These are phyloP conservation scores for Trametes coccinea DNA, from an alignment of 768 basidiomycete genomes.

Conservation along the genomic window DNA sequence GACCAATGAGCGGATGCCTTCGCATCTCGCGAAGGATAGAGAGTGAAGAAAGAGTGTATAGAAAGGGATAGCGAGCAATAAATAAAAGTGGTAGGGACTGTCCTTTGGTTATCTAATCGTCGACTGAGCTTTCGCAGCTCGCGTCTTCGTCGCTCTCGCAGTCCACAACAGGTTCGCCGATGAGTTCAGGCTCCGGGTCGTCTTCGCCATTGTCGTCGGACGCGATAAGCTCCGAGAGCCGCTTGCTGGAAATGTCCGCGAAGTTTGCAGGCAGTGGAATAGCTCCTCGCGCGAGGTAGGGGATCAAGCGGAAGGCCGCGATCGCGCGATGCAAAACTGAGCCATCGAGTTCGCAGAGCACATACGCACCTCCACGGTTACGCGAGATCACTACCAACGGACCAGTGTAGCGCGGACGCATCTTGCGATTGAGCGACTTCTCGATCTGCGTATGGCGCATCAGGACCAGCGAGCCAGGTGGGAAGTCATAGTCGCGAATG, in stretches of 20 bases:
- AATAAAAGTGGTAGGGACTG: too few relatives aligned
- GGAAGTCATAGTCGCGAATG: constrained; percentile 20
- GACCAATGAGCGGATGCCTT: too few relatives aligned
- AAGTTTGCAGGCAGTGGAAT: neutral
- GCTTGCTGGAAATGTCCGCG: neutral
- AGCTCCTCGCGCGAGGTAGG: constrained; percentile 16
- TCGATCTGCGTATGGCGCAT: constrained; percentile 29
- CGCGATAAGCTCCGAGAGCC: neutral
- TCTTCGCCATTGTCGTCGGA: constrained; percentile 1
- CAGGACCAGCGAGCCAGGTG: constrained; percentile 27
- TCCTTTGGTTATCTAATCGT: too few relatives aligned
- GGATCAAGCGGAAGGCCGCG: constrained; percentile 26
- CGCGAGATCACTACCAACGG: constrained; percentile 23
- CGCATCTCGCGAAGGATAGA: too few relatives aligned
- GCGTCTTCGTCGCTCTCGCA: too few relatives aligned
- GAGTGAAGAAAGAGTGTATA: too few relatives aligned
- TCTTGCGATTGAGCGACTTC: constrained; percentile 24
- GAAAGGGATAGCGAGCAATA: too few relatives aligned
- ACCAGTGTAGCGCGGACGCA: constrained; percentile 26
- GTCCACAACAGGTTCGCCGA: neutral
- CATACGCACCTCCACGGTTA: constrained; percentile 22
- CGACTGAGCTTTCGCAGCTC: too few relatives aligned
- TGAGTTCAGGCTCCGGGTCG: neutral
- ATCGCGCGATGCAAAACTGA: constrained; percentile 11
- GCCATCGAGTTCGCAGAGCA: constrained; percentile 26